These are phyloP conservation scores for Bipolaris gigantea DNA, from an alignment of 2,329 filamentous ascomycete species.

Conservation along the genomic window DNA sequence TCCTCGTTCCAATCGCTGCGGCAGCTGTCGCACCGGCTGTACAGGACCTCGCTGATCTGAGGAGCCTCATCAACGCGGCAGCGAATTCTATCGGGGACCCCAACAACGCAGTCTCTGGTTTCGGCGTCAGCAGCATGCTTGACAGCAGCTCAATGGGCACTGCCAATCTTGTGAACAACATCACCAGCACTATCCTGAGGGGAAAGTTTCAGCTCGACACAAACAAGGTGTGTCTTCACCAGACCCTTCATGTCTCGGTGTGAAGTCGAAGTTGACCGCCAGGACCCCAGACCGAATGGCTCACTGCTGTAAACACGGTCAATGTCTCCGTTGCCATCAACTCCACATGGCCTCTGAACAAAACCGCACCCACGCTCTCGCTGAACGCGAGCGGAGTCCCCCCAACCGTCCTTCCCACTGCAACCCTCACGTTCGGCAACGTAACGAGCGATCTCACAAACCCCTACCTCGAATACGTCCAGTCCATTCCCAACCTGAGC, in stretches of 20 bases:
- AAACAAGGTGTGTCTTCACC: conserved; percentile 26
- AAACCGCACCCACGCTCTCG: conserved; percentile 19
- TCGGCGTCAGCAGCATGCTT: conserved; percentile 25
- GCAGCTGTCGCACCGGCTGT: conserved; percentile 25
- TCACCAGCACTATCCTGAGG: conserved; percentile 35
- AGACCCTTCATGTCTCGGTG: background rate
- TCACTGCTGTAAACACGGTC: conserved; percentile 10
- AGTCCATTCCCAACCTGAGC: conserved; percentile 32
- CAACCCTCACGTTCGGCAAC: conserved; percentile 18
- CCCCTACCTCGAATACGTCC: conserved; percentile 38
- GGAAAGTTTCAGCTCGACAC: conserved; percentile 38
- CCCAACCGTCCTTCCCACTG: conserved; percentile 15
- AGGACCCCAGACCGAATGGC: conserved; percentile 21
- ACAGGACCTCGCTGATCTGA: conserved; percentile 36
- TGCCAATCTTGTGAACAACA: conserved; percentile 38
- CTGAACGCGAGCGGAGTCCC: conserved; percentile 19
- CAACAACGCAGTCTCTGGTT: conserved; percentile 34
- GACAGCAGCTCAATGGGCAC: conserved; percentile 28
- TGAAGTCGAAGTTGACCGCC: conserved; percentile 1
- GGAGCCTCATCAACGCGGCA: conserved; percentile 31
- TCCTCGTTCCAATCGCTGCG: conserved; percentile 28
- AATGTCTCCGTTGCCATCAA: conserved; percentile 12
- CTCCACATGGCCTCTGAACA: conserved; percentile 6
- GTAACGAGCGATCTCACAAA: conserved; percentile 22
- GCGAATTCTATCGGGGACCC: conserved; percentile 33